Conservation (phyloP, 176 grass and related monocot genomes). For the Guadua angustifolia region DNA sequence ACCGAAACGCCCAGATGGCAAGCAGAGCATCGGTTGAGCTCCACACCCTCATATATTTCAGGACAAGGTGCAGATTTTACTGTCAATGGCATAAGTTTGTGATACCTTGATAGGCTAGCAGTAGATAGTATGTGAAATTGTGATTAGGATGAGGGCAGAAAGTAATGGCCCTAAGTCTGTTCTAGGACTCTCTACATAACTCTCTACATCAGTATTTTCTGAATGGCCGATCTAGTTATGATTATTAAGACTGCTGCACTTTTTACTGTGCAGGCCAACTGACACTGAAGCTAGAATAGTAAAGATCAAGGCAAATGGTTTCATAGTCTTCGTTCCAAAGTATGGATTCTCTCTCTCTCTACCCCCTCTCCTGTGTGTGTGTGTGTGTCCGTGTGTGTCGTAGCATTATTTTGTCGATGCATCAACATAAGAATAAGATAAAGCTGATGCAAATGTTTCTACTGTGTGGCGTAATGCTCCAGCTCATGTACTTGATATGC, state of each 20-base stretch:
- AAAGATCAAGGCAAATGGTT: constrained; percentile 97
- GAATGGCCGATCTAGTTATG: neutral
- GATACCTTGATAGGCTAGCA: constrained; percentile 17
- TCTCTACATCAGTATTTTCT: constrained; percentile 24
- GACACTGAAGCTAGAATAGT: constrained; percentile 95
- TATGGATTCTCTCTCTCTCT: constrained; percentile 45
- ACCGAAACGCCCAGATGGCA: constrained; percentile 98
- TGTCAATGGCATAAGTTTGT: constrained; percentile 22
- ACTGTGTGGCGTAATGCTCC: neutral
- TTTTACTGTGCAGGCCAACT: constrained; percentile 66
- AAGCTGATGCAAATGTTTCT: neutral
- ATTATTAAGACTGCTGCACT: constrained; percentile 9
- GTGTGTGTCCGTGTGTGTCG: neutral
- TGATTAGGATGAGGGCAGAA: neutral
- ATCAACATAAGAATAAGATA: neutral
- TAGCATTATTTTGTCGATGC: neutral
- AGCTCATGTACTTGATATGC: neutral
- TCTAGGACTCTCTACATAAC: neutral
- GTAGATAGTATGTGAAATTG: constrained; percentile 19
- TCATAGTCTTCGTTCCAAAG: constrained; percentile 98
- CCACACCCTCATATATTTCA: constrained; percentile 96
- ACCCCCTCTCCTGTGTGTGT: too few species aligned
- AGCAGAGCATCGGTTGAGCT: constrained; percentile 95
- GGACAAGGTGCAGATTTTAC: constrained; percentile 67
- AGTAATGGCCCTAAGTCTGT: constrained; percentile 33